Base-by-base conservation (phyloP, 768 basidiomycete species). In the Pleurotus djamor region DNA sequence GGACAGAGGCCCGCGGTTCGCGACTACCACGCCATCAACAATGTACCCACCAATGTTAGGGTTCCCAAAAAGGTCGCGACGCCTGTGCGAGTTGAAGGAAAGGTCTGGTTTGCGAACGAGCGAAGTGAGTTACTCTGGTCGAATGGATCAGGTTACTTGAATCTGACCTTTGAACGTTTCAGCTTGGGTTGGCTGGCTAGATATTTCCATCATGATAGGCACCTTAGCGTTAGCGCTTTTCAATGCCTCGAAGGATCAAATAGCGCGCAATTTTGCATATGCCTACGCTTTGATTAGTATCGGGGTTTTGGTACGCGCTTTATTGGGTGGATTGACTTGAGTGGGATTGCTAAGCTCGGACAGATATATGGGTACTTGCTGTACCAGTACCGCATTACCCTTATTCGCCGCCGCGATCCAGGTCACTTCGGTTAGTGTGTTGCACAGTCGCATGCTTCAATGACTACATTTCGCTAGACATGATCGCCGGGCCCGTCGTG, bases 41-140 rank as follows among this genome's bases (percentile, higher is more conserved):
- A 77, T 3, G 67, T 87, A 0, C 85, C 89, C 0, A 77, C 85
- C 0, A 80, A 83, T 48, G 85, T 93, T 38, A 79, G 88, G 38
- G 81, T 94, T 0, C 92, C 92, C 0, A 91, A 89, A 76, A 95
- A 94, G 72, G 84, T 92, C 17, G 76, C 89, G 0, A 89, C 90
- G 0, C 84, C 88, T 0, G 79, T 98, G 66, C 91, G 87, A 63
- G 94, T 98, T 14, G 95, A 98, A 69, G 88, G 86, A 17, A 98
- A 98, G 68, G 95, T 98, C 50, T 98, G 96, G 95, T 96, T 98
- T 70, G 94, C 95, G 7, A 97, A 97, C 68, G 95, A 98, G 73
- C 78, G 93, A 68, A 94, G 92, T 94, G 49, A 61, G 87, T 74
- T 6, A 52, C 48, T 36, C 52, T 14, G 55, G 13, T 6, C 8